Base-by-base conservation (phyloP, 2,329 filamentous ascomycete genomes). In the Penicillium sp. region DNA sequence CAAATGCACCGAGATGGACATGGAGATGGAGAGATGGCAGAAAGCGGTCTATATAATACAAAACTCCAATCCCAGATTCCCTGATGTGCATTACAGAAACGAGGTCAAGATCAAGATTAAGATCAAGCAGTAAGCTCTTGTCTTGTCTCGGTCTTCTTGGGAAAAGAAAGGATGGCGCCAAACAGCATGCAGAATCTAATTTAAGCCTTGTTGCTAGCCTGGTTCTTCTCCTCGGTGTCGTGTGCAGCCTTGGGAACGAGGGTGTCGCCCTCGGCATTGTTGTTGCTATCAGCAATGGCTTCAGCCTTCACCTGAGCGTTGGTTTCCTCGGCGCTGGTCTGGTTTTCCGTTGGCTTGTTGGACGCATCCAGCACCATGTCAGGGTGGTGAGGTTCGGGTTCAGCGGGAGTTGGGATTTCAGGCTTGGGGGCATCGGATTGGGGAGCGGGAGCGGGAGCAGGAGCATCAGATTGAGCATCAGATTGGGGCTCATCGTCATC, bases 401-500 rank as follows among this genome's bases (percentile, higher is more conserved):
- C 70, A 47, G 60, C 64, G 48, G 67, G 57, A 12, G 67, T 61
- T 22, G 52, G 28, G 30, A n/a, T 4, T 11, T 38, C 38, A 11
- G 45, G 59, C 22, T 25, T 5, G 46, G 64, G 61, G 22, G 70
- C 58, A 52, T 61, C 70, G 49, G 60, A 64, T 49, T 72, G 68
- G 29, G 53, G 47, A 22, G 19, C 19, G 5, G 5, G 19, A 22
- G 3, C 5, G 48, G 67, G 58, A 12, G 67, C 62, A 25, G 52
- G 28, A 30, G 18, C 8, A n/a, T 38, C 38, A 11, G 45, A 60
- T 8, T 25, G 22, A 27, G 70, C 58, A 52, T 61, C 70, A 48
- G 60, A 64, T 49, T 72, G 68, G 29, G 53, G 47, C 28, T 62
- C 74, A 38, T 83, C 80, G 16, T 95, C 90, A 40, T 90, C 87